These are phyloP conservation scores for Ceriops tagal DNA, from an alignment of 345 rosid genomes.

Conservation along the genomic window DNA sequence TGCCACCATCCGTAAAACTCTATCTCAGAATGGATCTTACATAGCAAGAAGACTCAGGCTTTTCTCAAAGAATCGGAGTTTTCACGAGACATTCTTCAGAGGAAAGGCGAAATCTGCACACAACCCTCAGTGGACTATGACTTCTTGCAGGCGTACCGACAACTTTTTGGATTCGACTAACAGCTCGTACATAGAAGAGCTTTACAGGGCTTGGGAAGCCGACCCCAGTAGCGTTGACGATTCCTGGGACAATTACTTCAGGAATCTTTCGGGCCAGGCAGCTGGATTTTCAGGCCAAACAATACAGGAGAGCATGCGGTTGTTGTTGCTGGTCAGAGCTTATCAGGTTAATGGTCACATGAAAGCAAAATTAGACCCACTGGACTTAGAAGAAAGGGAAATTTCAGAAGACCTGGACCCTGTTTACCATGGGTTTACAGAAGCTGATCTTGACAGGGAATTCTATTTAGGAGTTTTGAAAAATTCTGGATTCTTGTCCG, in stretches of 20 bases:
- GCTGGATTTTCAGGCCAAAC: conserved; percentile 81
- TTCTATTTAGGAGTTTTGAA: conserved; percentile 77
- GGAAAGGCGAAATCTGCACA: conserved; percentile 56
- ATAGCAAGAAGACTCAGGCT: conserved; percentile 35
- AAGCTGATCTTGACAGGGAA: conserved; percentile 74
- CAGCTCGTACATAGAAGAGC: conserved; percentile 54
- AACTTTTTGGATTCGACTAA: conserved; percentile 58
- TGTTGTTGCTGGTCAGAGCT: conserved; percentile 69
- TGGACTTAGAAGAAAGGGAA: conserved; percentile 62
- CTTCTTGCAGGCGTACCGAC: conserved; percentile 68
- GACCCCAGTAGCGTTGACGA: conserved; percentile 73
- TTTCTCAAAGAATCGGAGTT: conserved; percentile 39
- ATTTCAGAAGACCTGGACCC: conserved; percentile 67
- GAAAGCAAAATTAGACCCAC: conserved; percentile 74
- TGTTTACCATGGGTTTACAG: conserved; percentile 57
- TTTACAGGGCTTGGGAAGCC: conserved; percentile 79
- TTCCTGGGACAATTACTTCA: conserved; percentile 76
- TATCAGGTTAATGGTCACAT: conserved; percentile 85
- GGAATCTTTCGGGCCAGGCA: conserved; percentile 69
- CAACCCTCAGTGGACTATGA: conserved; percentile 60
- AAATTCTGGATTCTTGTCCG: conserved; percentile 73
- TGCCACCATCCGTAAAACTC: conserved; percentile 51
- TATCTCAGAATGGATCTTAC: conserved; percentile 45
- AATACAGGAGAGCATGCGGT: conserved; percentile 83
- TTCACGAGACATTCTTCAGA: conserved; percentile 50